Base-by-base conservation (phyloP, 148 eudicot species). In the Vaccinium vitisidaea region DNA sequence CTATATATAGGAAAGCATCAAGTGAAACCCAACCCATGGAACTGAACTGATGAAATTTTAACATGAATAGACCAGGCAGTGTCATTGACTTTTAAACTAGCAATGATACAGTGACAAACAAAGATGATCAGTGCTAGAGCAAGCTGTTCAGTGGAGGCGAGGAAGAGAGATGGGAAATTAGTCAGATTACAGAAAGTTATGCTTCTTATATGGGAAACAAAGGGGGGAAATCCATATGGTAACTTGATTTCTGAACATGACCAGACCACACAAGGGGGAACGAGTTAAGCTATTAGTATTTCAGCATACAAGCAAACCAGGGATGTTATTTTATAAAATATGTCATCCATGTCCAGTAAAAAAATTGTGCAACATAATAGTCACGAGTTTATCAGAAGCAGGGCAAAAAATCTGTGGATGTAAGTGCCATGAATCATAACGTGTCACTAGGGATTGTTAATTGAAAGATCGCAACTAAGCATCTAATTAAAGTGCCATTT, bases 401-500 rank as follows among this genome's bases (percentile, higher is more conserved):
- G 6, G 13, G 6, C 1, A 56, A 56, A 55, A 56, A 56, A 56
- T 56, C 59, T 56, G 1, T 56, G 18, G 59, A 56, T 56, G 59
- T 56, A 15, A 16, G 59, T 56, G 21, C 59, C 19, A 16, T 5
- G 21, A 56, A 56, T 83, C 95, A 93, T 86, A 94, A 92, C 89
- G 88, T 92, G 82, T 95, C 96, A 55, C 95, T 94, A 58, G 97
- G 96, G 63, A 95, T 93, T 78, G 98, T 94, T 76, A 95, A 94
- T 71, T 95, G 98, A 96, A 95, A 93, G 91, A 48, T 89, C 50
- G 96, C 96, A 82, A 90, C 86, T 78, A 94, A 91, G 90, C 98
- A 95, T 79, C 96, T 98, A 69, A 95, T 95, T 81, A 94, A 94
- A 88, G 88, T 95, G 98, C 98, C 94, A 63, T 95, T 93, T 92